Conservation (phyloP, 202 grass and related monocot species). For the Carex sylvatica region DNA sequence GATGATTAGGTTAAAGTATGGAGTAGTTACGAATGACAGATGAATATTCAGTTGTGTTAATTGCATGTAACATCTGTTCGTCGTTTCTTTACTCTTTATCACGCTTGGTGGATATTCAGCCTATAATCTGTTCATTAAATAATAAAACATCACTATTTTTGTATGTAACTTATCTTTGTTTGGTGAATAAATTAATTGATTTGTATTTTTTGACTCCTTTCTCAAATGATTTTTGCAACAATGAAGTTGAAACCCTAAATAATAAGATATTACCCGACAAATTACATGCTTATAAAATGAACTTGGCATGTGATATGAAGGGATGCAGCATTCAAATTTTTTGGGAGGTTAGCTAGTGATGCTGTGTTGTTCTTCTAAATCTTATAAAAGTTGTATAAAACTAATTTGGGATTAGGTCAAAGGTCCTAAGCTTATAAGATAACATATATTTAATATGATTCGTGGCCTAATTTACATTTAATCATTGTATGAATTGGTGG, state of each 20-base stretch:
- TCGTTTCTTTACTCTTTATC: not conserved
- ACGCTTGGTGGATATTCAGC: not conserved
- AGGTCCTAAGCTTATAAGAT: not conserved
- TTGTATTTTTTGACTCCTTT: not conserved
- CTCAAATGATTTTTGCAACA: not conserved
- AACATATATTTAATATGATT: not conserved
- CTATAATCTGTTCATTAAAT: not conserved
- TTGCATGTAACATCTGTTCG: not conserved
- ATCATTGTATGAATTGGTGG: not conserved
- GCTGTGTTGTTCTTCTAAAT: not conserved
- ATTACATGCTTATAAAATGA: not conserved
- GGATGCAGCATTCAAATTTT: not conserved
- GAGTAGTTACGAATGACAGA: not conserved
- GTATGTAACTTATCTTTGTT: not conserved
- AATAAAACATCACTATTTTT: not conserved
- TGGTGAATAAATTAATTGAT: not conserved
- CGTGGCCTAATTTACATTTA: not conserved
- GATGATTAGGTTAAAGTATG: not conserved
- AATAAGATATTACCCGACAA: not conserved
- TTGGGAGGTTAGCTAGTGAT: not conserved
- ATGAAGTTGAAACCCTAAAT: not conserved
- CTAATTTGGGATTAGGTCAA: not conserved
- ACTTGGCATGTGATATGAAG: not conserved
- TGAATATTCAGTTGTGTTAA: not conserved
- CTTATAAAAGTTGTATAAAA: not conserved